phyloP scores from a whole-genome alignment of 305 asterid species.

The Fraxinus nigra region DNA sequence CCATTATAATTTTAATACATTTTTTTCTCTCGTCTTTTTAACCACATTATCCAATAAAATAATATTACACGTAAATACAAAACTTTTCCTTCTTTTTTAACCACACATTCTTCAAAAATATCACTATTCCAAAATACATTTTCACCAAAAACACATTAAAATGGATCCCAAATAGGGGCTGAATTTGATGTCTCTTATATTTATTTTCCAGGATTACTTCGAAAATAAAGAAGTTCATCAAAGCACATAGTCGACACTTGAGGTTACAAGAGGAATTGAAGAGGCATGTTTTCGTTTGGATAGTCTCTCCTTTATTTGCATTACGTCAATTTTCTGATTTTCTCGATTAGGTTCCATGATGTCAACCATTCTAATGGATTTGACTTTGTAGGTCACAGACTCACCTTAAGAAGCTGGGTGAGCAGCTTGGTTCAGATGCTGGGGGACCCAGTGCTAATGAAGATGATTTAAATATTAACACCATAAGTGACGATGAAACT shows the following conservation, averaged over 20 bases:
- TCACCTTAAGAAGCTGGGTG: conserved; percentile 71
- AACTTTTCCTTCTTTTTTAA: too few relatives aligned
- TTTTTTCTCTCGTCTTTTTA: too few relatives aligned
- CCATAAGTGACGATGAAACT: conserved; percentile 43
- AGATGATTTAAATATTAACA: conserved; percentile 42
- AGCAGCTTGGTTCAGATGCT: conserved; percentile 55
- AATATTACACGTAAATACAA: too few relatives aligned
- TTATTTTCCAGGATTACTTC: conserved; percentile 49
- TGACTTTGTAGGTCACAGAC: conserved; percentile 62
- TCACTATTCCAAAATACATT: too few relatives aligned
- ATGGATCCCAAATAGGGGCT: too few relatives aligned
- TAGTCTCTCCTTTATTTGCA: conserved; percentile 5
- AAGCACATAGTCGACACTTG: conserved; percentile 64
- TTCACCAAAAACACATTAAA: too few relatives aligned
- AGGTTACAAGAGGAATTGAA: conserved; percentile 77
- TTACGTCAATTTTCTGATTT: conserved; percentile 18
- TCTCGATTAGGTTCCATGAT: conserved; percentile 16
- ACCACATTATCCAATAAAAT: too few relatives aligned
- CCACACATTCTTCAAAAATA: too few relatives aligned
- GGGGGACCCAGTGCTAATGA: conserved; percentile 37
- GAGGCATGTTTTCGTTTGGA: conserved; percentile 47
- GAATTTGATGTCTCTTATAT: conserved; percentile 3
- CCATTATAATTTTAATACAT: too few relatives aligned
- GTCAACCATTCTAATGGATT: conserved; percentile 1
- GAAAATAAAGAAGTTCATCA: conserved; percentile 65